These are phyloP conservation scores for Fusarium mangiferae DNA, from an alignment of 2,329 filamentous ascomycete genomes.

Conservation along the genomic window DNA sequence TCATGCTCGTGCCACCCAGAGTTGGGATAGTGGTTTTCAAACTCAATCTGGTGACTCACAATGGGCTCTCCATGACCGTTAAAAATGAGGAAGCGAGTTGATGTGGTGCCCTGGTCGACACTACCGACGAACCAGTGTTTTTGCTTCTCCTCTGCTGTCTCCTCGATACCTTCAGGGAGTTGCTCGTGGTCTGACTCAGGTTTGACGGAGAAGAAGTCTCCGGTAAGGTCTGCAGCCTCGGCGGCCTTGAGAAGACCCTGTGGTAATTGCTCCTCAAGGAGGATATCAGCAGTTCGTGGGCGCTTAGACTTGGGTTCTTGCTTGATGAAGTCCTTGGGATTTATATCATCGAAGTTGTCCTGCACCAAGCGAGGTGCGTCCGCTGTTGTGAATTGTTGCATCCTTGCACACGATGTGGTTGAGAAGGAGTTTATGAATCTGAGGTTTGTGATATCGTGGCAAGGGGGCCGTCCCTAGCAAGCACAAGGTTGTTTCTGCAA, in stretches of 20 bases:
- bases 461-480: conserved; percentile 42
- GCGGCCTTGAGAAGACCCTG: conserved; percentile 42
- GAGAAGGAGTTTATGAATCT: conserved; percentile 4
- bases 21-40: conserved; percentile 84
- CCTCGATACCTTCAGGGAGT: conserved; percentile 47
- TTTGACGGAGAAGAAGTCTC: conserved; percentile 42
- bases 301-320: conserved; percentile 26
- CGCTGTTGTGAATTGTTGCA: conserved; percentile 39
- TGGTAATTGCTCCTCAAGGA: conserved; percentile 42
- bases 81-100: conserved; percentile 90
- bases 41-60: conserved; percentile 87
- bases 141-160: conserved; percentile 47
- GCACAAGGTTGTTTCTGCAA: conserved; percentile 3
- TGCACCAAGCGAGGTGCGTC: conserved; percentile 10
- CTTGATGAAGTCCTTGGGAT: conserved; percentile 3
- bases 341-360: conserved; percentile 20
- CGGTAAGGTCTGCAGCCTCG: conserved; percentile 30
- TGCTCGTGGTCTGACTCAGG: conserved; percentile 40
- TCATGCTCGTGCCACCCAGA: conserved; percentile 95
- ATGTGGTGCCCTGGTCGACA: conserved; percentile 92
- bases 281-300: conserved; percentile 38
- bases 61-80: conserved; percentile 81
- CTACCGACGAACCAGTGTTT: conserved; percentile 79
- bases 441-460: conserved; percentile 37
- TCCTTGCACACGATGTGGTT: conserved; percentile 41